phyloP scores from a whole-genome alignment of 257 asterid species.

The Forsythia suspensa region DNA sequence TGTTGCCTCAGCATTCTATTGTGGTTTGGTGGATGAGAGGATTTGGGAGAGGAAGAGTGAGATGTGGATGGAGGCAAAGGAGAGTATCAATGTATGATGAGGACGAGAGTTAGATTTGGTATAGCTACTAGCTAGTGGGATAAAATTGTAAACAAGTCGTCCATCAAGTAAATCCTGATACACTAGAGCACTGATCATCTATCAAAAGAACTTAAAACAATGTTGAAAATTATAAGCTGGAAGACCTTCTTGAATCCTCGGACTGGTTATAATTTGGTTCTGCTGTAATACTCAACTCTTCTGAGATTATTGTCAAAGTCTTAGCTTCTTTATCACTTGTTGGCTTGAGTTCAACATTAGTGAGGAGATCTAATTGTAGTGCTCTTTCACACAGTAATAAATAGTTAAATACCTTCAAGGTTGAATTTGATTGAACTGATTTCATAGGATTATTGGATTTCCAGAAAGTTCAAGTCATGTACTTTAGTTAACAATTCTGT shows the following conservation, averaged over 20 bases:
- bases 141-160: neutral
- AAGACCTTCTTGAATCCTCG: neutral
- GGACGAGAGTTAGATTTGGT: neutral
- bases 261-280: neutral
- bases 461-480: neutral
- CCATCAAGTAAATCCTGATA: neutral
- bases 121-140: neutral
- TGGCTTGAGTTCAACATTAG: neutral
- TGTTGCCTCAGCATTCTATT: neutral
- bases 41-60: neutral
- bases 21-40: neutral
- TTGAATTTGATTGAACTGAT: neutral
- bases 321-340: neutral
- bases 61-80: neutral
- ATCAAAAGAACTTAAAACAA: neutral
- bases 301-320: neutral
- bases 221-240: neutral
- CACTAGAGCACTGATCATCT: neutral
- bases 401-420: neutral
- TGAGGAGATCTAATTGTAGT: neutral
- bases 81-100: neutral
- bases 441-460: neutral
- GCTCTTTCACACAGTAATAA: neutral
- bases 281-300: neutral
- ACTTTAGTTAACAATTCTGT: neutral